Evolutionary conservation across 2,329 filamentous ascomycete species (phyloP).

Genomic region (Aspergillus sp.): DNA sequence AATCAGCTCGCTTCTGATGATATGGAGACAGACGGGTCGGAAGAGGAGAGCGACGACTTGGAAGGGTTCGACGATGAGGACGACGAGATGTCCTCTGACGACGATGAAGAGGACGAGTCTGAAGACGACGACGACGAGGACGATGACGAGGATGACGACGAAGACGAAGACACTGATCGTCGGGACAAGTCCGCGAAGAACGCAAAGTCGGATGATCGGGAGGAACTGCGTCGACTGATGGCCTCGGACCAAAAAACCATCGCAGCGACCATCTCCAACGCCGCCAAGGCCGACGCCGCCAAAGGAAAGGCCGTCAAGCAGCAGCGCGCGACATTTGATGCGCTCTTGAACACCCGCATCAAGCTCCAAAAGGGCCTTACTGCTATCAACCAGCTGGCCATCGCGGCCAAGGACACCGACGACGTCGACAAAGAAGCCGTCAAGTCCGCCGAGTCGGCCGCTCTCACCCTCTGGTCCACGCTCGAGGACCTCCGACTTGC

Average conservation of each 20-base stretch:
- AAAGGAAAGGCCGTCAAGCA: slow-evolving; percentile 85
- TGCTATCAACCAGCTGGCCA: slow-evolving; percentile 71
- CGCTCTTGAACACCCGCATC: slow-evolving; percentile 85
- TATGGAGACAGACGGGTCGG: slow-evolving; percentile 23
- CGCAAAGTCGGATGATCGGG: slow-evolving; percentile 43
- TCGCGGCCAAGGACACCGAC: slow-evolving; percentile 39
- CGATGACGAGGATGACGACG: slow-evolving; percentile 25
- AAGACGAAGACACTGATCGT: slow-evolving; percentile 22
- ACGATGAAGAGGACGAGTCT: slow-evolving; percentile 27
- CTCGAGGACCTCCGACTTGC: slow-evolving; percentile 46
- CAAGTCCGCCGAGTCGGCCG: slow-evolving; percentile 80
- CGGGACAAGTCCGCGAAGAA: slow-evolving; percentile 22
- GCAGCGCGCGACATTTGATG: slow-evolving; percentile 83
- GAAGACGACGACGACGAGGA: slow-evolving; percentile 32
- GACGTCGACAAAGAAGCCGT: slow-evolving; percentile 49
- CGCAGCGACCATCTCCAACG: slow-evolving; percentile 62
- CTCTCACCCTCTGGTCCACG: slow-evolving; percentile 79
- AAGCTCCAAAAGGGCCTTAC: slow-evolving; percentile 88
- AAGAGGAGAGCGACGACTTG: slow-evolving; percentile 26
- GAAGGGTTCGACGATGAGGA: slow-evolving; percentile 25
- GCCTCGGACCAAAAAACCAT: slow-evolving; percentile 66
- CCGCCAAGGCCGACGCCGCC: slow-evolving; percentile 71
- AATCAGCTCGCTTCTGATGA: slow-evolving; percentile 18
- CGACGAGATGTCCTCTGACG: slow-evolving; percentile 19
- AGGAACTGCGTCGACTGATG: slow-evolving; percentile 67